These are phyloP conservation scores for Blastocystis sp. DNA, from an alignment of 352 stramenopile genomes.

Conservation along the genomic window DNA sequence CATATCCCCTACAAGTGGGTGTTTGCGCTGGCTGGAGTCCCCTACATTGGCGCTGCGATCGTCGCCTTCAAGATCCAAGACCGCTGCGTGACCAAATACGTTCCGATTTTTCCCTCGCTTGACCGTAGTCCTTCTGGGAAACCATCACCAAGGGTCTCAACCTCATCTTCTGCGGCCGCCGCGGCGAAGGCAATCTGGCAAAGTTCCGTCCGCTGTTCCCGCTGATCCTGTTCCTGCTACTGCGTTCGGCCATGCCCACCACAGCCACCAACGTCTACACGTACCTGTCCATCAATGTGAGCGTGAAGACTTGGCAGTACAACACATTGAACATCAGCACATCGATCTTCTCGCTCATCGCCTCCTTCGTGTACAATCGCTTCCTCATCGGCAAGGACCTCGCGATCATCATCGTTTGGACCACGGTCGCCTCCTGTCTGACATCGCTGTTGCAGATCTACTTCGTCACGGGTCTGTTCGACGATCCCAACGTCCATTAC, in stretches of 20 bases:
- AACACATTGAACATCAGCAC: conserved; percentile 66
- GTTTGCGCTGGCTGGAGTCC: conserved; percentile 33
- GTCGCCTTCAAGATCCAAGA: conserved; percentile 56
- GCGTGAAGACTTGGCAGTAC: conserved; percentile 52
- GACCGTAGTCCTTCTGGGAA: conserved; percentile 50
- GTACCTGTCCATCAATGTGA: conserved; percentile 35
- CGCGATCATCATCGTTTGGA: conserved; percentile 6
- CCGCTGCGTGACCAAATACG: conserved; percentile 5
- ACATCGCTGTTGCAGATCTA: conserved; percentile 60
- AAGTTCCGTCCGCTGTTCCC: conserved; percentile 55
- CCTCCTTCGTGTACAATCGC: conserved; percentile 54
- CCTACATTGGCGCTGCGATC: conserved; percentile 47
- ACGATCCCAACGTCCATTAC: conserved; percentile 28
- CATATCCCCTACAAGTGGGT: conserved; percentile 36
- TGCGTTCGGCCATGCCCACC: conserved; percentile 32
- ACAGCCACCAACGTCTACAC: conserved; percentile 62
- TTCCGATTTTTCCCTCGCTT: background rate
- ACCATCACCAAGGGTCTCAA: conserved; percentile 32
- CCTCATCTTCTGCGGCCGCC: conserved; percentile 57
- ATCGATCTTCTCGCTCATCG: conserved; percentile 53
- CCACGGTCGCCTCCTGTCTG: conserved; percentile 52
- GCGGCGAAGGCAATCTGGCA: conserved; percentile 1
- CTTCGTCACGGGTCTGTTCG: conserved; percentile 51
- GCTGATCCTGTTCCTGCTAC: conserved; percentile 60
- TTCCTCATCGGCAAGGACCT: conserved; percentile 63